phyloP scores from a whole-genome alignment of 495 filamentous ascomycete genomes.

The Penicillium canescens region DNA sequence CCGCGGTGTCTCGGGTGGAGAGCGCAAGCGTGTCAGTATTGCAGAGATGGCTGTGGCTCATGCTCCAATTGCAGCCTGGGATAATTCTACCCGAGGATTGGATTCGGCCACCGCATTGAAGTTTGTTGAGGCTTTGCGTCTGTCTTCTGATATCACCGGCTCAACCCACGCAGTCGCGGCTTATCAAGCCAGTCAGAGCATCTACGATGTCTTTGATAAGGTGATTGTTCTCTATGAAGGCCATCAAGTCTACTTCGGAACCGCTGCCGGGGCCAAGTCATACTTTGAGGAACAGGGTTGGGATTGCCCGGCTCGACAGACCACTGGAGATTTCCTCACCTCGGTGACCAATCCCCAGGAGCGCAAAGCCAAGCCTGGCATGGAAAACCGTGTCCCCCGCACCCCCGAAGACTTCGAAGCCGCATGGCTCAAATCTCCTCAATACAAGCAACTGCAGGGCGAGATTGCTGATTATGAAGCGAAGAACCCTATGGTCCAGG shows the following conservation, averaged over 20 bases:
- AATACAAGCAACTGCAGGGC: conserved; percentile 45
- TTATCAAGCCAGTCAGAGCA: conserved; percentile 80
- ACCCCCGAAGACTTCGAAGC: conserved; percentile 68
- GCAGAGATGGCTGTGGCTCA: conserved; percentile 64
- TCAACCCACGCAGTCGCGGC: conserved; percentile 73
- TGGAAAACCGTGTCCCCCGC: conserved; percentile 61
- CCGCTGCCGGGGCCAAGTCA: conserved; percentile 49
- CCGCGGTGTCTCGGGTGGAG: conserved; percentile 80
- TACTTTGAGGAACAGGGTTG: conserved; percentile 62
- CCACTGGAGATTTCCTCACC: conserved; percentile 69
- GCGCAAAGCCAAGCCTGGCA: conserved; percentile 56
- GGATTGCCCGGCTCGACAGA: conserved; percentile 55
- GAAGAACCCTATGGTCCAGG: conserved; percentile 17
- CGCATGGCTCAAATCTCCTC: conserved; percentile 50
- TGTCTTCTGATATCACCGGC: conserved; percentile 69
- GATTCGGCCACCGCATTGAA: conserved; percentile 81
- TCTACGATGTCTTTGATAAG: conserved; percentile 67
- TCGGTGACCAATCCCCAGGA: conserved; percentile 65
- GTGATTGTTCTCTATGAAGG: conserved; percentile 60
- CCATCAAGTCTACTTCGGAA: conserved; percentile 62
- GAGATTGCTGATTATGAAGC: conserved; percentile 50
- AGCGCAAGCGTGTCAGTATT: conserved; percentile 66
- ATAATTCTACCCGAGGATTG: conserved; percentile 81
- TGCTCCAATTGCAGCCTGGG: conserved; percentile 72
- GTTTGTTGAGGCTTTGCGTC: conserved; percentile 62